These are phyloP conservation scores for Waltiozyma sp. DNA, from an alignment of 1,139 yeast species.

Conservation along the genomic window DNA sequence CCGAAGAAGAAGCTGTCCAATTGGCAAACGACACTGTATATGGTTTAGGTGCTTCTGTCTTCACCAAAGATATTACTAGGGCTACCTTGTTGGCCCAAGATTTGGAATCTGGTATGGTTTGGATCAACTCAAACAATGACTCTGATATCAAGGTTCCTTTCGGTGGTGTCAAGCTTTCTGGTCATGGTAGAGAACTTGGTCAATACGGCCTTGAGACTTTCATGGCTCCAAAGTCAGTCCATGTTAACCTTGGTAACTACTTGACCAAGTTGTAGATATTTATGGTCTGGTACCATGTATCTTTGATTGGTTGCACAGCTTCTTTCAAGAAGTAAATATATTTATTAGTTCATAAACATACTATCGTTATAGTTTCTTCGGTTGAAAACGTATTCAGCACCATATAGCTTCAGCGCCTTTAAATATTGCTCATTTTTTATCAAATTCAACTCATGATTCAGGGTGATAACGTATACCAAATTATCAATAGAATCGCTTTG, in stretches of 20 bases:
- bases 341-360: too few relatives aligned
- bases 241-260: slow-evolving; percentile 35
- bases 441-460: background rate
- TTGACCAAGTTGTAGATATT: slow-evolving; percentile 2
- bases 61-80: slow-evolving; percentile 50
- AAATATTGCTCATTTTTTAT: background rate
- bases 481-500: background rate
- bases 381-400: background rate
- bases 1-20: slow-evolving; percentile 60
- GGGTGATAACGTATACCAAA: background rate
- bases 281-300: slow-evolving; percentile 1
- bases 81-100: slow-evolving; percentile 54
- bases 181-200: slow-evolving; percentile 84
- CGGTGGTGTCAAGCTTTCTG: slow-evolving; percentile 76
- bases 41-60: slow-evolving; percentile 74
- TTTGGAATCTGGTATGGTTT: slow-evolving; percentile 73
- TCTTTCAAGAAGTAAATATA: background rate
- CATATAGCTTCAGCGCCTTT: background rate
- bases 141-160: slow-evolving; percentile 70
- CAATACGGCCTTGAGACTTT: slow-evolving; percentile 69
- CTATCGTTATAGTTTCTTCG: background rate
- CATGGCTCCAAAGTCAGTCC: slow-evolving; percentile 73
- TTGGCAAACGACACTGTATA: slow-evolving; percentile 66
- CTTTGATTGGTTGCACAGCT: too few relatives aligned
- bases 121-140: slow-evolving; percentile 80